These are phyloP conservation scores for Plantago coronopus DNA, from an alignment of 305 asterid species.

Conservation along the genomic window DNA sequence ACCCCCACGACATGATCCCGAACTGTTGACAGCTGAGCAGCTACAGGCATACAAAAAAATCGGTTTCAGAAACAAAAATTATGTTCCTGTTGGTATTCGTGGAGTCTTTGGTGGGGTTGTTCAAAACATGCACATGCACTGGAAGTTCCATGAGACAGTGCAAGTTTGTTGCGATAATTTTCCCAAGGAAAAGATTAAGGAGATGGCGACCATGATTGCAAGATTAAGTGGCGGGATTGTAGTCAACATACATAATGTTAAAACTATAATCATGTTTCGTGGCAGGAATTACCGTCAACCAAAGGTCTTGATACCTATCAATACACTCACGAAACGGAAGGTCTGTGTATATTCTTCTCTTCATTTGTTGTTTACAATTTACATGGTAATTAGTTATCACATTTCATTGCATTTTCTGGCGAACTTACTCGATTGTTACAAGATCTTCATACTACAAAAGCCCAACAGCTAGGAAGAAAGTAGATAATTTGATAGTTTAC, in stretches of 20 bases:
- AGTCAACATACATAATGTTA: slow-evolving; percentile 72
- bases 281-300: slow-evolving; percentile 97
- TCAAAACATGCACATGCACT: slow-evolving; percentile 94
- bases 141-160: slow-evolving; percentile 98
- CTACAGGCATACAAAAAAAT: slow-evolving; percentile 85
- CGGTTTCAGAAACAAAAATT: slow-evolving; percentile 82
- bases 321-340: slow-evolving; percentile 91
- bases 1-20: slow-evolving; percentile 86
- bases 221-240: slow-evolving; percentile 95
- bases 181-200: slow-evolving; percentile 88
- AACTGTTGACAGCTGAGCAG: slow-evolving; percentile 78
- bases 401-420: too few species aligned
- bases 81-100: slow-evolving; percentile 97
- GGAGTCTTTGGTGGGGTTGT: slow-evolving; percentile 99
- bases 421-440: too few species aligned
- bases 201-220: slow-evolving; percentile 87
- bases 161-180: slow-evolving; percentile 93
- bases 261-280: slow-evolving; percentile 88
- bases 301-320: slow-evolving; percentile 86
- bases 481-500: not conserved
- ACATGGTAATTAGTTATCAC: not conserved
- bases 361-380: slow-evolving; percentile 15
- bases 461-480: not conserved
- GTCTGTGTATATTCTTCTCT: slow-evolving; percentile 32
- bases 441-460: too few species aligned